Evolutionary conservation across 1,284 basidiomycete genomes (phyloP).

Genomic region (Inonotus hispidus): DNA sequence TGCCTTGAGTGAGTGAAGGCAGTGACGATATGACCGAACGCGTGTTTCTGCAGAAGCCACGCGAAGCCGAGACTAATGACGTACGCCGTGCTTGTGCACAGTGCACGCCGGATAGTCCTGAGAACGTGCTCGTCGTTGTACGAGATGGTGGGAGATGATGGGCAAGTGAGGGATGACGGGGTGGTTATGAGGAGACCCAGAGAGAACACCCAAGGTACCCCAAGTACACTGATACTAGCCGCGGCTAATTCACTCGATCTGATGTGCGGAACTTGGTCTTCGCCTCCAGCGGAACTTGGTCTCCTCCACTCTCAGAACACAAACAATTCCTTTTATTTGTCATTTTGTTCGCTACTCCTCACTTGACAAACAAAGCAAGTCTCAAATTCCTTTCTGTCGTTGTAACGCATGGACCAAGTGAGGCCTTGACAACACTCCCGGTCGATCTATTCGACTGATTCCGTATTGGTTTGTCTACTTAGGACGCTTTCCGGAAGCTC

Average conservation of each 20-base stretch:
- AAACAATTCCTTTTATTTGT: not conserved
- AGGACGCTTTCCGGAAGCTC: slow-evolving; percentile 39
- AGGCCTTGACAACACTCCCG: not conserved
- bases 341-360: not conserved
- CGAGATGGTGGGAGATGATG: not conserved
- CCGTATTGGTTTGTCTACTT: not conserved
- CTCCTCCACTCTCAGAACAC: not conserved
- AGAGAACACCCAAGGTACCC: not conserved
- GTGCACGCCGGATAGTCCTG: slow-evolving; percentile 5
- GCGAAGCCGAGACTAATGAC: not conserved
- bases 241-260: not conserved
- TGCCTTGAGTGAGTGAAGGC: slow-evolving; percentile 21
- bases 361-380: not conserved
- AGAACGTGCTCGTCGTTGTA: not conserved
- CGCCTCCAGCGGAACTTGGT: not conserved
- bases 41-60: slow-evolving; percentile 5
- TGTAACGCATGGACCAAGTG: slow-evolving; percentile 16
- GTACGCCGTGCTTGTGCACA: slow-evolving; percentile 11
- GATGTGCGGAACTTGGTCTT: not conserved
- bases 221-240: too few relatives aligned
- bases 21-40: not conserved
- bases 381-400: not conserved
- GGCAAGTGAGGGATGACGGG: not conserved
- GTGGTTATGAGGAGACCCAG: not conserved
- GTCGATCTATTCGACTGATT: slow-evolving; percentile 3